These are phyloP conservation scores for Collybia nuda DNA, from an alignment of 768 basidiomycete species.

Conservation along the genomic window DNA sequence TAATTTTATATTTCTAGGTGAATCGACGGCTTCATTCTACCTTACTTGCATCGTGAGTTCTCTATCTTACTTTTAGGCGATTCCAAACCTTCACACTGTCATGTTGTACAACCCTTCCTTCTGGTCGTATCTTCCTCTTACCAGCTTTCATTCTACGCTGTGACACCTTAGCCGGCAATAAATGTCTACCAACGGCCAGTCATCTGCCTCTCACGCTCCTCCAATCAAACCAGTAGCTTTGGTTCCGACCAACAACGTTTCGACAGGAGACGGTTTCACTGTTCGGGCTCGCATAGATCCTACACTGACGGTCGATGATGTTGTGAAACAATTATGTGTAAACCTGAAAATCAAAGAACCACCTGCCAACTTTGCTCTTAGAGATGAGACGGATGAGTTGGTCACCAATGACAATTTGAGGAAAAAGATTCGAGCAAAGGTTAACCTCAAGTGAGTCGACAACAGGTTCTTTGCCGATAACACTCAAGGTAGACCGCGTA, in stretches of 20 bases:
- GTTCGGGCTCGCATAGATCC: constrained; percentile 87
- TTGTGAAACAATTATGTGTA: constrained; percentile 78
- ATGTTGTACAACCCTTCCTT: constrained; percentile 1
- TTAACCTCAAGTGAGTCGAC: constrained; percentile 66
- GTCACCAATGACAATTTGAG: constrained; percentile 87
- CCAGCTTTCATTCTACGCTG: constrained; percentile 4
- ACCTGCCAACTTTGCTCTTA: constrained; percentile 69
- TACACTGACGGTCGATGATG: constrained; percentile 80
- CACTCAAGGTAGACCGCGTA: constrained; percentile 20
- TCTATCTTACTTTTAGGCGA: not conserved
- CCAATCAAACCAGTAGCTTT: constrained; percentile 45
- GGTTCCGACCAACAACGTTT: constrained; percentile 83
- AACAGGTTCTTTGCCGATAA: not conserved
- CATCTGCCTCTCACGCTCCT: constrained; percentile 35
- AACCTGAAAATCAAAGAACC: constrained; percentile 80
- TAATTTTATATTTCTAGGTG: not conserved
- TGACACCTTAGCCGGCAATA: not conserved
- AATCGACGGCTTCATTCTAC: too few species aligned
- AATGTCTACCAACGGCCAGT: constrained; percentile 17
- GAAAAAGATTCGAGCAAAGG: constrained; percentile 77
- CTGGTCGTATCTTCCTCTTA: not conserved
- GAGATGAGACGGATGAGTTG: constrained; percentile 81
- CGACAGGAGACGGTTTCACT: constrained; percentile 69
- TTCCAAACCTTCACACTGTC: too few species aligned
- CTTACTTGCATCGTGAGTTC: not conserved